Evolutionary conservation across 305 asterid species (phyloP), one percentile per base, ranked within the genome.

Genomic region (Fraxinus nigra): DNA sequence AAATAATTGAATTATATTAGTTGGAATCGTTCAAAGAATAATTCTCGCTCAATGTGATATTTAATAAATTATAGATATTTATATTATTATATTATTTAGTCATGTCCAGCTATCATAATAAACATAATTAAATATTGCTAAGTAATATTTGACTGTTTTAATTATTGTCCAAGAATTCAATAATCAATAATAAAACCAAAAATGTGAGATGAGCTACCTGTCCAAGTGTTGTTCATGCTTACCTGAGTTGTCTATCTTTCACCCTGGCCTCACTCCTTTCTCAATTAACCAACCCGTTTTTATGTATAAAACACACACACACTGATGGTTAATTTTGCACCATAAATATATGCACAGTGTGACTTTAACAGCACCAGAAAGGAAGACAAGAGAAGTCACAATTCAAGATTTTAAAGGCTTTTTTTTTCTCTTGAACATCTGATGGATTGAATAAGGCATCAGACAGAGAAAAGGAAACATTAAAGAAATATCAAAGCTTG

Each of bases 401-500:
- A 43, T 5, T 43, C 5, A 11, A 43, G 54, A 43, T 43, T 38
- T 43, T 43, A 43, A 43, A 43, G 54, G 54, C 54, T 40, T 10
- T 40, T 38, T 11, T 43, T 38, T 11, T 43, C 1, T 43, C 54
- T 43, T 11, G 84, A 79, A 77, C 84, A 80, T 79, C 86, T 87
- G 83, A 83, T 69, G 32, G 56, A 34, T 18, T 43, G 54, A 43
- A 43, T 3, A 28, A 54, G 61, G 37, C 28, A 70, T 48, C 77
- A 30, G 51, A 51, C 61, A 79, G 1, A 75, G 75, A 78, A 81
- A 85, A 65, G 79, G 77, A 73, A 80, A 82, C 74, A 81, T 10
- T 43, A 43, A 18, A 56, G 81, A 89, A 83, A 79, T 77, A 90
- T 84, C 87, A 48, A 84, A 11, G 38, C 56, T 80, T 86, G 90